These are phyloP conservation scores for Amanita rimosa DNA, from an alignment of 768 basidiomycete species.

Conservation along the genomic window DNA sequence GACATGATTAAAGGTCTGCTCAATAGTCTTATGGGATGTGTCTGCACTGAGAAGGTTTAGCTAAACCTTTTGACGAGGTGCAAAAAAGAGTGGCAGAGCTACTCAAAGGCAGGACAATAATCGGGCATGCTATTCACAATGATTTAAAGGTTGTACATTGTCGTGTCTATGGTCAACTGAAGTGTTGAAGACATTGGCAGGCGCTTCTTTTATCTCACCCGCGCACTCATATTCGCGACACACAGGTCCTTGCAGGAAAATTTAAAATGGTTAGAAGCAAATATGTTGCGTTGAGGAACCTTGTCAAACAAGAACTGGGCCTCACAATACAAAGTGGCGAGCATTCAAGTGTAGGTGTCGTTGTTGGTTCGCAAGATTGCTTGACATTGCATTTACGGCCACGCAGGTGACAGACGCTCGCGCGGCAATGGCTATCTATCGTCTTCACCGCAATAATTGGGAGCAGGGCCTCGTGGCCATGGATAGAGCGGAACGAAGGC, in stretches of 20 bases:
- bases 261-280: conserved; percentile 50
- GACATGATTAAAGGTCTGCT: conserved; percentile 62
- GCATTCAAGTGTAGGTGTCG: conserved; percentile 70
- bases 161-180: not conserved
- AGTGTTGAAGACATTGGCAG: conserved; percentile 18
- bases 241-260: conserved; percentile 50
- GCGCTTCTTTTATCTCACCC: conserved; percentile 68
- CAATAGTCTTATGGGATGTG: not conserved
- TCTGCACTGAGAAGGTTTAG: conserved; percentile 22
- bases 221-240: conserved; percentile 52
- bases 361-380: not conserved
- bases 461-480: conserved; percentile 49
- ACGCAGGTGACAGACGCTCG: conserved; percentile 82
- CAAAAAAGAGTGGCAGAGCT: conserved; percentile 71
- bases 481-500: too few relatives aligned
- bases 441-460: conserved; percentile 75
- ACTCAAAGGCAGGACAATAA: conserved; percentile 64
- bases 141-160: conserved; percentile 67
- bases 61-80: conserved; percentile 67
- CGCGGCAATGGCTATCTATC: conserved; percentile 90
- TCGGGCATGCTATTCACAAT: conserved; percentile 88
- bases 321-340: conserved; percentile 80
- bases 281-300: conserved; percentile 64
- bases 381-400: not conserved
- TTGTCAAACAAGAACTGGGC: conserved; percentile 72